Percentiles rank a stretch among this genome's conserved stretches.
phyloP scores from a whole-genome alignment of 2,329 filamentous ascomycete species.

The Lasiodiplodia gonubiensis region DNA sequence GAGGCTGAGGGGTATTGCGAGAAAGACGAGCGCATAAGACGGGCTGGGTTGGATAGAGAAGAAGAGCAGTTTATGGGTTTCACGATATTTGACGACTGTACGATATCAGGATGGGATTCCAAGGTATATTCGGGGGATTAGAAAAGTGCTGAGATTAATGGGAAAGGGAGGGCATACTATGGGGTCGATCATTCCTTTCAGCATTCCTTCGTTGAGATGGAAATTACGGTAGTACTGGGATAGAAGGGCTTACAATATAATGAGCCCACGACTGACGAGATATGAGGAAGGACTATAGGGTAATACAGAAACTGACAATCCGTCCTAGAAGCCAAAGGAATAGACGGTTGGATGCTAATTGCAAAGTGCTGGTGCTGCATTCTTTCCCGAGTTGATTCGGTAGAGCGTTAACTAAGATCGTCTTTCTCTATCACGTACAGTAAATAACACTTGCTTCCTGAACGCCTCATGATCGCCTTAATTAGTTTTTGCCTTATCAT shows the following conservation, averaged over 20 bases:
- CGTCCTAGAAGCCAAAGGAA: background rate
- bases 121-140: background rate
- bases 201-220: background rate
- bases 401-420: background rate
- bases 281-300: background rate
- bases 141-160: background rate
- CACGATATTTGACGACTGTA: background rate
- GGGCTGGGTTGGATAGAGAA: background rate
- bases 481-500: background rate
- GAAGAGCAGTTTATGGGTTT: background rate
- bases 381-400: background rate
- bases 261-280: background rate
- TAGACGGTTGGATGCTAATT: background rate
- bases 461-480: background rate
- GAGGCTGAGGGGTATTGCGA: slow-evolving; percentile 40
- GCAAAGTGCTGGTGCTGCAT: background rate
- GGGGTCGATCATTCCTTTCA: background rate
- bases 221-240: background rate
- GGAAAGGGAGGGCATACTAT: background rate
- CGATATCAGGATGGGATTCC: background rate
- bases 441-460: background rate
- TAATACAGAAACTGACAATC: background rate
- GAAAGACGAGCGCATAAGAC: slow-evolving; percentile 24
- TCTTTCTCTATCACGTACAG: background rate
- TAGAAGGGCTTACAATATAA: background rate